Evolutionary conservation across 1,284 basidiomycete species (phyloP).

Genomic region (Exobasidium rhododendri): DNA sequence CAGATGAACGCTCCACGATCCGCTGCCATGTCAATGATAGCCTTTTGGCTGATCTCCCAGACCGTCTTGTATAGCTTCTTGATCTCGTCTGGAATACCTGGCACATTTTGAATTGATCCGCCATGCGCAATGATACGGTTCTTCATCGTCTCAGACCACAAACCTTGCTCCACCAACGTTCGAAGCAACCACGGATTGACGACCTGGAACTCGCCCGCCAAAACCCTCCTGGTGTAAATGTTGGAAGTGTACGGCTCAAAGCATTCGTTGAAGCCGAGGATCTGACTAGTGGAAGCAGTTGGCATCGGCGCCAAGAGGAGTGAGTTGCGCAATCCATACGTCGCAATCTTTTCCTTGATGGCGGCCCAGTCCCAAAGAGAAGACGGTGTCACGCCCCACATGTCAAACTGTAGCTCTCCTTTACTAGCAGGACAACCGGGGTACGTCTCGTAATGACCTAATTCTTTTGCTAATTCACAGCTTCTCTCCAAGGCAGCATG

Average conservation of each 20-base stretch:
- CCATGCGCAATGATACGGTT: slow-evolving; percentile 98
- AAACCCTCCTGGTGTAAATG: slow-evolving; percentile 98
- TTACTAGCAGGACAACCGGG: slow-evolving; percentile 82
- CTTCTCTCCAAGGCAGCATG: slow-evolving; percentile 91
- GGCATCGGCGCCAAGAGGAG: slow-evolving; percentile 97
- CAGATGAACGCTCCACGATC: slow-evolving; percentile 98
- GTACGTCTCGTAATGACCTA: slow-evolving; percentile 88
- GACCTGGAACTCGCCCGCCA: slow-evolving; percentile 98
- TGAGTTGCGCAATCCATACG: slow-evolving; percentile 85
- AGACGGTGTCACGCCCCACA: slow-evolving; percentile 91
- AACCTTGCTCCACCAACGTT: slow-evolving; percentile 88
- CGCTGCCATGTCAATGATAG: slow-evolving; percentile 92
- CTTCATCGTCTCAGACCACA: slow-evolving; percentile 99
- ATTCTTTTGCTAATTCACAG: slow-evolving; percentile 75
- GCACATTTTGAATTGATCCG: slow-evolving; percentile 72
- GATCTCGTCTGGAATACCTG: slow-evolving; percentile 53
- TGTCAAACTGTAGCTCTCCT: slow-evolving; percentile 88
- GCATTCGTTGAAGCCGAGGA: slow-evolving; percentile 97
- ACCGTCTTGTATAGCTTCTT: slow-evolving; percentile 96
- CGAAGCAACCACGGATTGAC: slow-evolving; percentile 97
- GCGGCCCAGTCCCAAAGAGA: slow-evolving; percentile 91
- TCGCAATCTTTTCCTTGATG: slow-evolving; percentile 84
- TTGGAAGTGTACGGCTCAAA: slow-evolving; percentile 96
- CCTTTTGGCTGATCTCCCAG: slow-evolving; percentile 99
- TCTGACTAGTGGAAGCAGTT: slow-evolving; percentile 97